Percentiles rank a stretch among this genome's conserved stretches.
Evolutionary conservation across 2,329 filamentous ascomycete genomes (phyloP).

Genomic region (Claviceps maximensis): DNA sequence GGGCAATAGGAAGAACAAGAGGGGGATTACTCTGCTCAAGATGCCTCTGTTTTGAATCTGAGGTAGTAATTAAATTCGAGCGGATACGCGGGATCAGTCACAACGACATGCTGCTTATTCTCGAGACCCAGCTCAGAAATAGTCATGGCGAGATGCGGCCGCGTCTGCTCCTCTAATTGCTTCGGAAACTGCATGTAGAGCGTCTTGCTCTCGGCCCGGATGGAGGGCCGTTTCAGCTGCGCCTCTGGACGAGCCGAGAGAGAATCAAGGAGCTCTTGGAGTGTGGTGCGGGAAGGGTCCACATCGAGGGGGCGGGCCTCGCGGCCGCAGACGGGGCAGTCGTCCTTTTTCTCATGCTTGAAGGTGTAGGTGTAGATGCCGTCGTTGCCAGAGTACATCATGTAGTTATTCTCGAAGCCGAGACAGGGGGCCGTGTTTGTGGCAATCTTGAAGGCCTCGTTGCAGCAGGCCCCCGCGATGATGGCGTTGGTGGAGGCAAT

Average conservation of each 20-base stretch:
- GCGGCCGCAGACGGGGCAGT: slow-evolving; percentile 89
- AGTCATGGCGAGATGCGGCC: slow-evolving; percentile 68
- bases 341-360: slow-evolving; percentile 81
- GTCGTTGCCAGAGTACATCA: slow-evolving; percentile 98
- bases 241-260: slow-evolving; percentile 74
- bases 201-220: slow-evolving; percentile 66
- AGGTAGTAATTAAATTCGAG: slow-evolving; percentile 51
- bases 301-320: slow-evolving; percentile 63
- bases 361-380: slow-evolving; percentile 97
- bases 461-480: slow-evolving; percentile 89
- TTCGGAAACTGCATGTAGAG: slow-evolving; percentile 82
- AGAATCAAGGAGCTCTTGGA: slow-evolving; percentile 75
- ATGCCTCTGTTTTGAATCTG: slow-evolving; percentile 23
- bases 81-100: slow-evolving; percentile 81
- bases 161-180: slow-evolving; percentile 70
- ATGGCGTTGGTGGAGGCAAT: slow-evolving; percentile 98
- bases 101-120: slow-evolving; percentile 77
- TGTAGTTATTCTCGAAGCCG: slow-evolving; percentile 75
- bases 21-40: too few species aligned
- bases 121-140: slow-evolving; percentile 58
- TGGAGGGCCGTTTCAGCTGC: slow-evolving; percentile 85
- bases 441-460: slow-evolving; percentile 90
- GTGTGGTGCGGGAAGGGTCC: slow-evolving; percentile 54
- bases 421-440: slow-evolving; percentile 71
- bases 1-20: too few species aligned